Evolutionary conservation across 2,329 filamentous ascomycete genomes (phyloP), one percentile per base, ranked within the genome.

Genomic region (Blastomyces parvus): DNA sequence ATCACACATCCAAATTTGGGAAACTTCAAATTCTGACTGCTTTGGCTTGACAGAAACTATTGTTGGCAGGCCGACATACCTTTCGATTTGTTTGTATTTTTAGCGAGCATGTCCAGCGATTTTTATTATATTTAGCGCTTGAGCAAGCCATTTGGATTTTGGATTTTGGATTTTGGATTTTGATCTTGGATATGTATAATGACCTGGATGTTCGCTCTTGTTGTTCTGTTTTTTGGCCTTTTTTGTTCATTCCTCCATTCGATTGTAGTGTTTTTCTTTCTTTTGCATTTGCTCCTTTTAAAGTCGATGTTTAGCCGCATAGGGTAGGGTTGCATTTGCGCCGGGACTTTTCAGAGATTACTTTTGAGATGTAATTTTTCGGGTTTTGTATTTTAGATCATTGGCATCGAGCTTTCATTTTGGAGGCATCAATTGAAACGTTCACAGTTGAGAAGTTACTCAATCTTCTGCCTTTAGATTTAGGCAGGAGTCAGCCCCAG

Each of bases 401-500:
- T 40, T 38, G 9, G 30, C 36, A 40, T 57, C 14, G 19, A 33
- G 22, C 13, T 40, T 36, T 36, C 27, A 19, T 36, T 55, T 33
- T 55, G 17, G 17, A 36, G 30, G 55, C 36, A 40, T 57, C 33
- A 56, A 56, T 56, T 56, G 36, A 22, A 56, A 19, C 19, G 27
- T 11, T 38, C n/a, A 38, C 13, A 56, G 19, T 36, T 7, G 17
- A 33, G 33, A 19, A 55, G 27, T 33, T 55, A 27, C 48, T 27
- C 48, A 27, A 19, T 48, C n/a, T 40, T 38, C 14, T 38, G 36
- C 55, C 55, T 57, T 57, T 38, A 40, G 40, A 25, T 38, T 57
- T 57, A 57, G 55, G 55, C 55, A 57, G 33, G 55, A 57, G 55
- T 57, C 55, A 57, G 55, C 55, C 55, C 52, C 19, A n/a, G 55